Evolutionary conservation across 768 basidiomycete genomes (phyloP).

Genomic region (Lentinula detonsa): DNA sequence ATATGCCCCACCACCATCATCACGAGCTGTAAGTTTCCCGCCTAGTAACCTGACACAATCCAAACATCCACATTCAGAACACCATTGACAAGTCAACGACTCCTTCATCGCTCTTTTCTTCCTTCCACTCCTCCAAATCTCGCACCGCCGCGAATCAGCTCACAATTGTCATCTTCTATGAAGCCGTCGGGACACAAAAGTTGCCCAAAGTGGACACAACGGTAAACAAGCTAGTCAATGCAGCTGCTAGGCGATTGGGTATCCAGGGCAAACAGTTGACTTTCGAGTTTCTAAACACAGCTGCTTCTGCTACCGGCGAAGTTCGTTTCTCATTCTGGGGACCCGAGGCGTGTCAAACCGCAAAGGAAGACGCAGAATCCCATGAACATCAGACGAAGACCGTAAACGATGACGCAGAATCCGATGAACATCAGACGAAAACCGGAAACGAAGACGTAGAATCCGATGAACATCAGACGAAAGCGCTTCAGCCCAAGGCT

Average conservation of each 20-base stretch:
- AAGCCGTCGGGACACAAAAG: background rate
- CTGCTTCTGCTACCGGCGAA: background rate
- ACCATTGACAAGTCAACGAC: no score
- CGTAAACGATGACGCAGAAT: background rate
- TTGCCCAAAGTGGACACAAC: background rate
- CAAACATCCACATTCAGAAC: no score
- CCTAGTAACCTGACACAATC: no score
- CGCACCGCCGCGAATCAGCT: background rate
- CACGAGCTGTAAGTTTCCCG: no score
- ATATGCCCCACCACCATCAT: background rate
- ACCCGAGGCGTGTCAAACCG: background rate
- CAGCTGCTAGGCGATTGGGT: background rate
- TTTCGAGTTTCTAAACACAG: background rate
- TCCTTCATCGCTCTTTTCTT: no score
- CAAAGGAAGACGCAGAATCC: background rate
- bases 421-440: no score
- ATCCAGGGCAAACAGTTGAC: background rate
- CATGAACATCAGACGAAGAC: no score
- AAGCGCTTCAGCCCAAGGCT: no score
- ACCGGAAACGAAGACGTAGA: background rate
- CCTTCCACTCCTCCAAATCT: no score
- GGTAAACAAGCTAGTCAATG: background rate
- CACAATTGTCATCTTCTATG: background rate
- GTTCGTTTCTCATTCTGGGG: background rate
- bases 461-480: no score